A percentile compares a stretch with the other conserved stretches of the same genome.
These are phyloP conservation scores for Vanilla planifolia DNA, from an alignment of 106 monocot species.

Conservation along the genomic window DNA sequence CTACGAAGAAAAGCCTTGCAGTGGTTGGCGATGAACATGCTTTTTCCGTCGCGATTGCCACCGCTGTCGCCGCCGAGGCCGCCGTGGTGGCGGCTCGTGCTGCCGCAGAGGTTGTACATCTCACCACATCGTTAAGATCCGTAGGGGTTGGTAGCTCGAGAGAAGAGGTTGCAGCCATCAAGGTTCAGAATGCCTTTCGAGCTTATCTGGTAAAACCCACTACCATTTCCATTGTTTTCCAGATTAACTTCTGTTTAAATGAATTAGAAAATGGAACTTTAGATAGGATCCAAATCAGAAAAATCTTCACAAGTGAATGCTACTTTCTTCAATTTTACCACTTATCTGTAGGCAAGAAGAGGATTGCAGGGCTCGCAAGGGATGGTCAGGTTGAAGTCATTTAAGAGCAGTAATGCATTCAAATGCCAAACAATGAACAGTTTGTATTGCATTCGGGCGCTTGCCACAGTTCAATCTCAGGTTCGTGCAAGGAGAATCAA, in stretches of 20 bases:
- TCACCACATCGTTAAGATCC: constrained; percentile 10
- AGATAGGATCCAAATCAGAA: too few relatives aligned
- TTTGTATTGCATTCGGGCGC: constrained; percentile 44
- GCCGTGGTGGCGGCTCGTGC: constrained; percentile 43
- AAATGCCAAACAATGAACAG: constrained; percentile 55
- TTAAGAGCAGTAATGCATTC: constrained; percentile 45
- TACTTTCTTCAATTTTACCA: too few relatives aligned
- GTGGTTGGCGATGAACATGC: constrained; percentile 15
- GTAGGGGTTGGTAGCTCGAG: constrained; percentile 16
- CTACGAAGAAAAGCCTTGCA: constrained; percentile 7
- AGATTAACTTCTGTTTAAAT: background rate
- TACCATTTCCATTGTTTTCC: background rate
- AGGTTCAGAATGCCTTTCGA: constrained; percentile 69
- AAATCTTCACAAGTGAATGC: too few relatives aligned
- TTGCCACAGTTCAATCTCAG: constrained; percentile 67
- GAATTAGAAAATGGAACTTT: too few relatives aligned
- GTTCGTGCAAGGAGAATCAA: constrained; percentile 54
- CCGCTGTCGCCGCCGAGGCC: constrained; percentile 38
- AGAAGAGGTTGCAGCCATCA: constrained; percentile 61
- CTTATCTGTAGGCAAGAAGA: constrained; percentile 48
- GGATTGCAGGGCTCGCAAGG: constrained; percentile 49
- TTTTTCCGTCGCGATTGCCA: constrained; percentile 35
- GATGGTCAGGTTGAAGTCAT: constrained; percentile 54
- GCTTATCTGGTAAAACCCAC: constrained; percentile 48
- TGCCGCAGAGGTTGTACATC: constrained; percentile 23